Evolutionary conservation across 2,329 filamentous ascomycete genomes (phyloP), one percentile per base, ranked within the genome.

Genomic region (Pyrenochaeta sp.): DNA sequence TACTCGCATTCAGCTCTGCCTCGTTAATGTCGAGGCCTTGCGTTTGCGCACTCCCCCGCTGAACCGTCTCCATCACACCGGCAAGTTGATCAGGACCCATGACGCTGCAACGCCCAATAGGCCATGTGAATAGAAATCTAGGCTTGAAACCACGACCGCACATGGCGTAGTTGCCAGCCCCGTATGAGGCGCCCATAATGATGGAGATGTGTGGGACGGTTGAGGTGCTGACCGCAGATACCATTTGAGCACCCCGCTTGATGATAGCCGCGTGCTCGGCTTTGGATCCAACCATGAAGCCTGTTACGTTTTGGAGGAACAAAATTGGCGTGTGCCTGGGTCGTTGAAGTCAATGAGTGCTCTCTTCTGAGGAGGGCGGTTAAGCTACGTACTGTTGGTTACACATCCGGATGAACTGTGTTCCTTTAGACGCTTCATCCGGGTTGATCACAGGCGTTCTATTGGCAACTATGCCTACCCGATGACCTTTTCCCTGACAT

Each of bases 81-180:
- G 71, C 64, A 2, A 78, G 60, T 57, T 78, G 76, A 35, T 78
- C 76, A 0, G 75, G 68, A 0, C 77, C 77, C 77, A 78, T 78
- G 1, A 78, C 77, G 30, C 73, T 75, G 61, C 76, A 78, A 15
- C 73, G 66, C 0, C 75, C 74, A 1, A 61, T 75, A 0, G 76
- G 75, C 77, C 77, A 79, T 11, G 73, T 73, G 50, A 80, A 80
- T 3, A 80, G 51, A 46, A 81, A 80, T 0, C 78, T 73, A 0
- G 78, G 78, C 17, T 64, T 64, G 56, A 79, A 81, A 1, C 75
- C 47, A 17, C 78, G 51, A 1, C 78, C 78, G 49, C 78, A 80
- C 78, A 80, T 80, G 21, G 78, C 78, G 52, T 80, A 81, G 54
- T 81, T 81, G 0, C 78, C 78, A 2, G 78, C 78, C 0, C 78